Evolutionary conservation across 1,139 yeast species (phyloP).

Genomic region (Hemisphaericaspora subhashii): DNA sequence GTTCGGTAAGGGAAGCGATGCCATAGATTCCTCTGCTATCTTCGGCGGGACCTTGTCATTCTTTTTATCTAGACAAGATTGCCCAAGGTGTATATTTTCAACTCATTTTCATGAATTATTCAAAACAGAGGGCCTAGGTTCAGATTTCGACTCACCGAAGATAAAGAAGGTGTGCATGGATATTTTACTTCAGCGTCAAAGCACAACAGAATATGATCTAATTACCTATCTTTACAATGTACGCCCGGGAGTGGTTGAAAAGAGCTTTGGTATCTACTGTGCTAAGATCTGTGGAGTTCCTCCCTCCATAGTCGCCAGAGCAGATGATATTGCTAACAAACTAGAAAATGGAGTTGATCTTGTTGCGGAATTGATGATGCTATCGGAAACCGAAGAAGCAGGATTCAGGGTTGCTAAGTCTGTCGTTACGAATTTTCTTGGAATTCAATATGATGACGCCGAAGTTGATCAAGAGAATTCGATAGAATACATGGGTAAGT

Average conservation of each 20-base stretch:
- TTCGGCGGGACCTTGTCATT: slow-evolving; percentile 37
- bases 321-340: slow-evolving; percentile 20
- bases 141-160: slow-evolving; percentile 2
- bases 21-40: slow-evolving; percentile 44
- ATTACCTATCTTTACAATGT: slow-evolving; percentile 33
- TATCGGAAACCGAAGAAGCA: slow-evolving; percentile 16
- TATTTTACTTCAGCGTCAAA: slow-evolving; percentile 16
- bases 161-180: slow-evolving; percentile 20
- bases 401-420: slow-evolving; percentile 18
- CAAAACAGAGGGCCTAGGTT: slow-evolving; percentile 11
- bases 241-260: slow-evolving; percentile 26
- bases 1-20: slow-evolving; percentile 53
- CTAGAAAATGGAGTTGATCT: slow-evolving; percentile 19
- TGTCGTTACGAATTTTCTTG: slow-evolving; percentile 24
- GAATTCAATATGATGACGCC: slow-evolving; percentile 9
- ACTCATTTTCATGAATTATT: slow-evolving; percentile 48
- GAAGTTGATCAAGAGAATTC: slow-evolving; percentile 6
- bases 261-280: slow-evolving; percentile 40
- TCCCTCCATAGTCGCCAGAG: slow-evolving; percentile 23
- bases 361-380: slow-evolving; percentile 14
- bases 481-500: slow-evolving; percentile 6
- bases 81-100: slow-evolving; percentile 36
- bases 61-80: slow-evolving; percentile 15
- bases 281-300: slow-evolving; percentile 37
- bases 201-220: slow-evolving; percentile 8